Evolutionary conservation across 768 basidiomycete genomes (phyloP).

Genomic region (Fomitopsis serialis): DNA sequence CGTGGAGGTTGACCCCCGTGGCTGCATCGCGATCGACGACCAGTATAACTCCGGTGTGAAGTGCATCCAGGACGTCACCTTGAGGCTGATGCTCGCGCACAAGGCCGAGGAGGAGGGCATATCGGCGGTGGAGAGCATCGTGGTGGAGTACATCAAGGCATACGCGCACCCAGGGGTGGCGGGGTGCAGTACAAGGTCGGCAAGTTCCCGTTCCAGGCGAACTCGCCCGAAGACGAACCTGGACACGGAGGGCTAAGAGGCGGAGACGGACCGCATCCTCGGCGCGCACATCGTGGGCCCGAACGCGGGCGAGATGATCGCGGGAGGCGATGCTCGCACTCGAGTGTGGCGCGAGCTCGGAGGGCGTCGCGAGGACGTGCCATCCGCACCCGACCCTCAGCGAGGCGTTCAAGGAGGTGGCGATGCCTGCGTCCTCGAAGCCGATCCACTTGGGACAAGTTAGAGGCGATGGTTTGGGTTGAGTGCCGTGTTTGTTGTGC

Average conservation of each 20-base stretch:
- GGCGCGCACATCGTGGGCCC: conserved; percentile 94
- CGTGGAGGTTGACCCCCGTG: conserved; percentile 85
- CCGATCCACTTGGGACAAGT: conserved; percentile 78
- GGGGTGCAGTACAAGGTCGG: conserved; percentile 85
- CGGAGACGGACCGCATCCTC: conserved; percentile 90
- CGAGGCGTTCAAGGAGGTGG: conserved; percentile 96
- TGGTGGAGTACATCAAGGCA: conserved; percentile 87
- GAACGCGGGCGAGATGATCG: conserved; percentile 96
- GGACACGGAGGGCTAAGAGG: conserved; percentile 90
- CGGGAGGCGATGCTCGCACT: conserved; percentile 86
- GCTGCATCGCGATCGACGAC: conserved; percentile 89
- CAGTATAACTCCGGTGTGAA: conserved; percentile 94
- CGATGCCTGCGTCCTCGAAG: conserved; percentile 78
- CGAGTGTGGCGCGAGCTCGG: conserved; percentile 92
- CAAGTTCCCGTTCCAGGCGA: conserved; percentile 94
- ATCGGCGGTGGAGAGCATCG: conserved; percentile 92
- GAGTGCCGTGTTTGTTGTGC: too few relatives aligned
- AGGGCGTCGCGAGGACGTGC: conserved; percentile 88
- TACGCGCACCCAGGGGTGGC: conserved; percentile 92
- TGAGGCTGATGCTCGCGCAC: conserved; percentile 98
- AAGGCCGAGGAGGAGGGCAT: conserved; percentile 98
- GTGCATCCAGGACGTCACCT: conserved; percentile 97
- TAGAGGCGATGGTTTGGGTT: not conserved
- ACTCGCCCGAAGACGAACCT: conserved; percentile 97
- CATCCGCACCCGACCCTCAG: conserved; percentile 89